A percentile compares a stretch with the other conserved stretches of the same genome.
These are phyloP conservation scores for Termitomyces sp. DNA, from an alignment of 768 basidiomycete species.

Conservation along the genomic window DNA sequence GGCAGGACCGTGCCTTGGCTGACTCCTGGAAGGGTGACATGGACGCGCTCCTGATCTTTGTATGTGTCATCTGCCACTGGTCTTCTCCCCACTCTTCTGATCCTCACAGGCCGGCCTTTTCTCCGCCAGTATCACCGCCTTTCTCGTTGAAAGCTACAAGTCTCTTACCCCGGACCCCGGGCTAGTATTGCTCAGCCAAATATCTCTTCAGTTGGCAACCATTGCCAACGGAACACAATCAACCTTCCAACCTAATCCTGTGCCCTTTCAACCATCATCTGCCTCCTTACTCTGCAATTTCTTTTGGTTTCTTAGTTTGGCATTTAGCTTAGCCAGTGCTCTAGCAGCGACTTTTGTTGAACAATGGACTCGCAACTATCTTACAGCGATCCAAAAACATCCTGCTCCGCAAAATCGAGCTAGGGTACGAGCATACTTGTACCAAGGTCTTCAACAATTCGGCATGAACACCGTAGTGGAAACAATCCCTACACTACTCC, in stretches of 20 bases:
- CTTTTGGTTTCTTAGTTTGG: constrained; percentile 44
- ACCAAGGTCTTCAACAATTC: constrained; percentile 34
- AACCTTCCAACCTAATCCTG: not conserved
- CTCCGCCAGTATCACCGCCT: constrained; percentile 19
- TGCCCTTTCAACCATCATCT: constrained; percentile 18
- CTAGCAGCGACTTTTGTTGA: constrained; percentile 42
- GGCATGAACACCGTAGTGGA: constrained; percentile 34
- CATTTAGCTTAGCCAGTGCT: constrained; percentile 36
- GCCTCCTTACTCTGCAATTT: constrained; percentile 33
- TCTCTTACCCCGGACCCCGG: constrained; percentile 10
- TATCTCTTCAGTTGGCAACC: constrained; percentile 13
- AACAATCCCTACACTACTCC: constrained; percentile 40
- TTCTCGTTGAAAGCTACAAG: constrained; percentile 20
- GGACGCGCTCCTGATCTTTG: constrained; percentile 19
- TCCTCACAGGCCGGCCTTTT: constrained; percentile 19
- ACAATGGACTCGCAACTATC: constrained; percentile 43
- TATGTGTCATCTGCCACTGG: constrained; percentile 7
- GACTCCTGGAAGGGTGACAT: constrained; percentile 18
- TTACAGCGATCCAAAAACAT: constrained; percentile 26
- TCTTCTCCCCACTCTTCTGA: not conserved
- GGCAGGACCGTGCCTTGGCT: constrained; percentile 13
- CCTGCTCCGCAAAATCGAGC: constrained; percentile 34
- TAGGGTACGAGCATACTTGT: constrained; percentile 36
- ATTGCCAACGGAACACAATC: constrained; percentile 8
- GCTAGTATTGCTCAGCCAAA: constrained; percentile 7